Percentiles rank a stretch among this genome's conserved stretches.
Conservation (phyloP, 768 basidiomycete species). For the Trametes villosa region DNA sequence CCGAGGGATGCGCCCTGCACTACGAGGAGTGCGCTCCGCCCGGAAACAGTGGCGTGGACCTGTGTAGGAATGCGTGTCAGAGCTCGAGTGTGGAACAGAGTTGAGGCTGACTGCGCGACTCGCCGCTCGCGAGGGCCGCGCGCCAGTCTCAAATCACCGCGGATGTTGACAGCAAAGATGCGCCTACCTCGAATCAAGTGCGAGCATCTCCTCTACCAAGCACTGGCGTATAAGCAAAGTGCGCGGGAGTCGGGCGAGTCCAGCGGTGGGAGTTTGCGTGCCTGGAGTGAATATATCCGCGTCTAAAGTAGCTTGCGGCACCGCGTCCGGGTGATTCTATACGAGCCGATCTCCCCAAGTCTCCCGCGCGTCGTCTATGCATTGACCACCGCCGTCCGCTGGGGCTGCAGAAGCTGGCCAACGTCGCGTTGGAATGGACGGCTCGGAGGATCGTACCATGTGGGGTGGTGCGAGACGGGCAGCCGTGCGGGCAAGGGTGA, state of each 20-base stretch:
- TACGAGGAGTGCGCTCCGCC: not conserved
- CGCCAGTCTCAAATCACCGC: not conserved
- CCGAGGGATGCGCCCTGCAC: not conserved
- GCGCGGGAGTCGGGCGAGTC: not conserved
- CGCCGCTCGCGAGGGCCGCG: not conserved
- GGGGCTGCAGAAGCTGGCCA: not conserved
- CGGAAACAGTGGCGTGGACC: not conserved
- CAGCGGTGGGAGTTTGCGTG: too few species aligned
- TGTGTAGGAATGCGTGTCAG: not conserved
- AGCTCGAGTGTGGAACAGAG: not conserved
- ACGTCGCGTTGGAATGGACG: not conserved
- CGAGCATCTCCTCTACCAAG: not conserved
- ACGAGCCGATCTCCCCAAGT: not conserved
- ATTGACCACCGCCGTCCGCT: too few species aligned
- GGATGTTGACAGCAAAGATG: too few species aligned
- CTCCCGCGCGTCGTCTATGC: not conserved
- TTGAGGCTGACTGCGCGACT: too few species aligned
- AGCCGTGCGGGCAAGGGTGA: not conserved
- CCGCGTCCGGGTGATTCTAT: not conserved
- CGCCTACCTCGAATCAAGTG: too few species aligned
- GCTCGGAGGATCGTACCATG: constrained; percentile 18
- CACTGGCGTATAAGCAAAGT: not conserved
- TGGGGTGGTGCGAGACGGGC: not conserved
- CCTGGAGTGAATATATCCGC: too few species aligned
- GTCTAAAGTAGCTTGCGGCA: too few species aligned